Base-by-base conservation (phyloP, 148 eudicot genomes). In the Rhododendron williamsianum region DNA sequence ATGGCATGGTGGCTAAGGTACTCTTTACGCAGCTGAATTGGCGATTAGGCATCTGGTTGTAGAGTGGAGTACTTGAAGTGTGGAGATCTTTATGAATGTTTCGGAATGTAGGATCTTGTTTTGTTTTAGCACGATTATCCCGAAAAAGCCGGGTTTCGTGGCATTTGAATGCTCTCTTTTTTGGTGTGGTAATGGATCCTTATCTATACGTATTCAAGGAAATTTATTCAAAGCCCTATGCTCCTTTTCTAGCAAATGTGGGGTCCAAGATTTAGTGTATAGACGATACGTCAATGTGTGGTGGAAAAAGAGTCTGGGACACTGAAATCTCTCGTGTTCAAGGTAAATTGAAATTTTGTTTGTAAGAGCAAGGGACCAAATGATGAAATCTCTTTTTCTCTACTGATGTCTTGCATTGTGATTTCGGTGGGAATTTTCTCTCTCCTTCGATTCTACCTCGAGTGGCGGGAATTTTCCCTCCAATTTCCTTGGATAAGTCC, bases 1-100 rank as follows among this genome's bases (percentile, higher is more conserved):
- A 45, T 49, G 83, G 81, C 56, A 35, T 49, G 77, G 82, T 87
- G 91, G 89, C 81, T 65, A 83, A 11, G 33, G 65, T 35, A 36
- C 23, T 19, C 27, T 69, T 65, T 80, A 3, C 72, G 80, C 23
- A 33, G 83, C 41, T 48, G 83, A 65, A 33, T 73, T 35, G 27
- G 16, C 58, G 67, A 86, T 21, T 8, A 33, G 52, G 30, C 10
- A 35, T 51, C n/a, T 46, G 76, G 21, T 46, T 82, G n/a, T 49
- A 51, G 46, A 19, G 5, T 21, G 38, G 58, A 83, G 21, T 54
- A 54, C 60, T 54, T 54, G 21, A 69, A 73, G 69, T 21, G 21
- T 21, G 38, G 77, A 73, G 30, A 83, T 73, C 33, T 16, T 9
- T 18, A 7, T 33, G 21, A 46, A 49, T 48, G 43, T 33, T 63